These are phyloP conservation scores for Populus hybrid DNA, from an alignment of 441 rosid genomes.

Conservation along the genomic window DNA sequence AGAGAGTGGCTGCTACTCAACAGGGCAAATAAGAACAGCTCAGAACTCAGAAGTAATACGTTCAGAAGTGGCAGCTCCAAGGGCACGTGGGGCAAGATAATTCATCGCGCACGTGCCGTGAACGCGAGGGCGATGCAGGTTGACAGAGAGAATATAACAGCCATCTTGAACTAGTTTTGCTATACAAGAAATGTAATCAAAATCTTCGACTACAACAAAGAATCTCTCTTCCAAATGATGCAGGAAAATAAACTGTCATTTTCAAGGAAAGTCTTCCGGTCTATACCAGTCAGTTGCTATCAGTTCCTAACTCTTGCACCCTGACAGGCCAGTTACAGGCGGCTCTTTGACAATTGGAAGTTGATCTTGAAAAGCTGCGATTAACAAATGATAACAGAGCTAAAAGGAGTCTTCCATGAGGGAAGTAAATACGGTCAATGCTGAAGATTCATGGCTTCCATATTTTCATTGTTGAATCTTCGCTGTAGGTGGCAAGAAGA, in stretches of 20 bases:
- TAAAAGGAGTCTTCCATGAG: background rate
- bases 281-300: background rate
- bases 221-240: background rate
- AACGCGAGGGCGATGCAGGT: background rate
- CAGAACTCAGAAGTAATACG: background rate
- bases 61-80: background rate
- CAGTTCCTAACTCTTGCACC: background rate
- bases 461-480: slow-evolving; percentile 76
- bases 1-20: background rate
- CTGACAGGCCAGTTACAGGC: background rate
- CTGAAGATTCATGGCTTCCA: slow-evolving; percentile 63
- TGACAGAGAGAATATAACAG: background rate
- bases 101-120: background rate
- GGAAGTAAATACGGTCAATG: background rate
- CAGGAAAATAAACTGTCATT: background rate
- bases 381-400: background rate
- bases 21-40: background rate
- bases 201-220: background rate
- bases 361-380: background rate
- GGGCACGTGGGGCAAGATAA: no score
- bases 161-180: background rate
- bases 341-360: background rate
- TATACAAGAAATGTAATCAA: background rate
- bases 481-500: slow-evolving; percentile 70
- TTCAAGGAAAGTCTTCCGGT: background rate